phyloP scores from a whole-genome alignment of 768 basidiomycete genomes.

The Lactarius evosmus region DNA sequence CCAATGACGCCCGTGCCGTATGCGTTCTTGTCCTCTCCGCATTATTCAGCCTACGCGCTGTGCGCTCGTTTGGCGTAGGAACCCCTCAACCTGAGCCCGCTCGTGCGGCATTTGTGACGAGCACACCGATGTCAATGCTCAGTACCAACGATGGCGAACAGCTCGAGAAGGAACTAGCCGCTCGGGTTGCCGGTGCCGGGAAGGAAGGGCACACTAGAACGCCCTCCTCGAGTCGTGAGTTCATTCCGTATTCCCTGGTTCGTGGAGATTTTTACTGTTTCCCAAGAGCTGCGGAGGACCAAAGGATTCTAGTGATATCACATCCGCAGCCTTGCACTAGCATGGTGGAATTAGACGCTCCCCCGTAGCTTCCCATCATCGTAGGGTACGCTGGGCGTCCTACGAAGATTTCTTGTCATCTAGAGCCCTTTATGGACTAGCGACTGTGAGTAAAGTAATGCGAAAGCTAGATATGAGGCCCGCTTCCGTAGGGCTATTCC shows the following conservation, averaged over 20 bases:
- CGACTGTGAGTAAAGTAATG: background rate
- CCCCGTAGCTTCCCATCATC: background rate
- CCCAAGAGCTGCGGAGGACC: background rate
- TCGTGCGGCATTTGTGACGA: slow-evolving; percentile 2
- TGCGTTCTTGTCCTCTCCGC: slow-evolving; percentile 22
- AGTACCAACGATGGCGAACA: slow-evolving; percentile 5
- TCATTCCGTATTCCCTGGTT: background rate
- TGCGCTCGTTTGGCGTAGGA: slow-evolving; percentile 13
- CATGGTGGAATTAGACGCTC: background rate
- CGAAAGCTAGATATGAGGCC: slow-evolving; percentile 2
- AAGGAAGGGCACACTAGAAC: slow-evolving; percentile 11
- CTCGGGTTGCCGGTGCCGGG: slow-evolving; percentile 21
- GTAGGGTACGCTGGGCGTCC: background rate
- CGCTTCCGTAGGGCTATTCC: background rate
- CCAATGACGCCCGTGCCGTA: slow-evolving; percentile 21
- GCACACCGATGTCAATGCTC: slow-evolving; percentile 10
- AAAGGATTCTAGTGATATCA: background rate
- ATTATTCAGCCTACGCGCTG: slow-evolving; percentile 20
- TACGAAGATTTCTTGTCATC: slow-evolving; percentile 13
- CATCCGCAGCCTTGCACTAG: background rate
- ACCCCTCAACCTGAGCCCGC: background rate
- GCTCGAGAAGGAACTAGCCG: slow-evolving; percentile 20
- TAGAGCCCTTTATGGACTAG: slow-evolving; percentile 1
- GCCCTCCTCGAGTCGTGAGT: slow-evolving; percentile 16
- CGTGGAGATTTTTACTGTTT: slow-evolving; percentile 4